Evolutionary conservation across 176 grass and related monocot species (phyloP).

Genomic region (Bromus sterilis): DNA sequence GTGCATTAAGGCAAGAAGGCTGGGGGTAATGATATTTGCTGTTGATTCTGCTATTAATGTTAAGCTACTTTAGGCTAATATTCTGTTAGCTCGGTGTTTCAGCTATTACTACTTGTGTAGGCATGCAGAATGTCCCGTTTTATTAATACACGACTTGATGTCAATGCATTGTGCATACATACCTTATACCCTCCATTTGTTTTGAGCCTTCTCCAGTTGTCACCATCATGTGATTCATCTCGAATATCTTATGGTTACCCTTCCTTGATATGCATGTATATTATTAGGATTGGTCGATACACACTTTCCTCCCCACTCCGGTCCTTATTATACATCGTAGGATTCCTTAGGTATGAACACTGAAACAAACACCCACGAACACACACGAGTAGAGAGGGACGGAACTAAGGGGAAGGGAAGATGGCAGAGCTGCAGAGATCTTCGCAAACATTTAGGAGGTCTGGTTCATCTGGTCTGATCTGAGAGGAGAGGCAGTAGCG

Average conservation of each 20-base stretch:
- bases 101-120: neutral
- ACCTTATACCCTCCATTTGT: neutral
- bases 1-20: neutral
- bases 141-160: neutral
- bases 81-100: slow-evolving; percentile 3
- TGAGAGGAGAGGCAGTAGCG: slow-evolving; percentile 48
- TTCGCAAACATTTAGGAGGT: slow-evolving; percentile 47
- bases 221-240: slow-evolving; percentile 24
- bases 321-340: neutral
- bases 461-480: slow-evolving; percentile 56
- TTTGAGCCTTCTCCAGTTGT: neutral
- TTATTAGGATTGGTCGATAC: neutral
- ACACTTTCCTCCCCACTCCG: neutral
- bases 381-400: neutral
- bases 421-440: slow-evolving; percentile 65
- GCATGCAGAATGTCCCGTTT: neutral
- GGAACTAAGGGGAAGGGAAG: neutral
- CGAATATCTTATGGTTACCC: neutral
- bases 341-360: neutral
- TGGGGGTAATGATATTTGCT: neutral
- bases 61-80: neutral
- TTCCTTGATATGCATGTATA: slow-evolving; percentile 5
- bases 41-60: neutral
- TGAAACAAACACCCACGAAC: neutral
- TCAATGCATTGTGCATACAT: slow-evolving; percentile 4